A percentile compares a stretch with the other conserved stretches of the same genome.
These are phyloP conservation scores for Beverwykella pulmonaria DNA, from an alignment of 495 filamentous ascomycete genomes.

Conservation along the genomic window DNA sequence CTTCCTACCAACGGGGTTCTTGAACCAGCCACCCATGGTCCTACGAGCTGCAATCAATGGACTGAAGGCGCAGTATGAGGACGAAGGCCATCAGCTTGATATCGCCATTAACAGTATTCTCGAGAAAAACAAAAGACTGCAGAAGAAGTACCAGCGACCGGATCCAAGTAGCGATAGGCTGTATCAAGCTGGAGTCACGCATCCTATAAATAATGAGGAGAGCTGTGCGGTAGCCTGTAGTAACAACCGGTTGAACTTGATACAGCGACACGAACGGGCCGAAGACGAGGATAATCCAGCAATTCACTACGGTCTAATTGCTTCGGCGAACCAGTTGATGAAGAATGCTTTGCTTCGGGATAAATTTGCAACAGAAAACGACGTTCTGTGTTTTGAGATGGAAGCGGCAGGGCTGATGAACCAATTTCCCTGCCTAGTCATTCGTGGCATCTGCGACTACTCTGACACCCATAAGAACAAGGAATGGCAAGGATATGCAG, in stretches of 20 bases:
- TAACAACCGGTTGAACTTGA: no score
- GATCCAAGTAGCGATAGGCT: constrained; percentile 43
- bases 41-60: constrained; percentile 34
- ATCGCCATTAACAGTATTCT: constrained; percentile 12
- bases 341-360: no score
- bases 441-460: constrained; percentile 44
- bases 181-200: constrained; percentile 39
- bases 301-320: constrained; percentile 48
- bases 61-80: constrained; percentile 15
- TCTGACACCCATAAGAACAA: constrained; percentile 43
- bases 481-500: no score
- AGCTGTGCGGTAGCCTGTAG: constrained; percentile 40
- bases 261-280: constrained; percentile 36
- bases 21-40: no score
- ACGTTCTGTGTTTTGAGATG: no score
- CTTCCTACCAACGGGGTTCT: no score
- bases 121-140: constrained; percentile 7
- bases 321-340: constrained; percentile 46
- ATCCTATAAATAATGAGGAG: constrained; percentile 29
- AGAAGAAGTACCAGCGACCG: constrained; percentile 12
- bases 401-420: no score
- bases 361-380: no score
- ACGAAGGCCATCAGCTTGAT: no score
- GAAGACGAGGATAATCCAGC: constrained; percentile 39
- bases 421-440: constrained; percentile 35